phyloP scores from a whole-genome alignment of 2,329 filamentous ascomycete species.

The Stagonosporopsis tanaceti region DNA sequence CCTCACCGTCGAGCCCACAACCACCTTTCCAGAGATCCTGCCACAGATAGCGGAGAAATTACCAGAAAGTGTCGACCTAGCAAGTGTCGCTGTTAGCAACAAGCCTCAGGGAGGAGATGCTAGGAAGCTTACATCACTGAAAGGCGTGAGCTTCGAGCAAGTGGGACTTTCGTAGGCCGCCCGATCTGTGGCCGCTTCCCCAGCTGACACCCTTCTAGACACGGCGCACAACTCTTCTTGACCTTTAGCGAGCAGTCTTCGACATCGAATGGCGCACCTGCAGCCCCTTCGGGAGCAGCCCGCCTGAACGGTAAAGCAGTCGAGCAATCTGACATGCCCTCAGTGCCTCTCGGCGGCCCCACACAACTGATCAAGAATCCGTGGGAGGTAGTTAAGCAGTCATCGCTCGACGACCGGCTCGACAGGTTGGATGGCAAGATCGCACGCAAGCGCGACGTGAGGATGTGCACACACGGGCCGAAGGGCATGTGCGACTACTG shows the following conservation, averaged over 20 bases:
- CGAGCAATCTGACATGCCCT: slow-evolving; percentile 71
- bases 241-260: slow-evolving; percentile 71
- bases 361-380: slow-evolving; percentile 78
- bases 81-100: slow-evolving; percentile 66
- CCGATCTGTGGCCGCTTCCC: slow-evolving; percentile 11
- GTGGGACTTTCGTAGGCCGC: slow-evolving; percentile 64
- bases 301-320: slow-evolving; percentile 82
- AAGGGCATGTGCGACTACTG: slow-evolving; percentile 99
- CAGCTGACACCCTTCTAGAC: slow-evolving; percentile 60
- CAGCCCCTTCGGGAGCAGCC: slow-evolving; percentile 56
- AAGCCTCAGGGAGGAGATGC: slow-evolving; percentile 67
- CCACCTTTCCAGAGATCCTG: slow-evolving; percentile 71
- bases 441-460: slow-evolving; percentile 72
- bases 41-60: slow-evolving; percentile 66
- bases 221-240: slow-evolving; percentile 91
- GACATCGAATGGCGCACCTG: slow-evolving; percentile 58
- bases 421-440: slow-evolving; percentile 94
- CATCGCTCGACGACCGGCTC: slow-evolving; percentile 82
- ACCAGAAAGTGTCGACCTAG: slow-evolving; percentile 63
- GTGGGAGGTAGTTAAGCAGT: slow-evolving; percentile 92
- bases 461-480: slow-evolving; percentile 93
- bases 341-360: slow-evolving; percentile 65
- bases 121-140: slow-evolving; percentile 59
- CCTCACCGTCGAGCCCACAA: slow-evolving; percentile 76
- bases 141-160: slow-evolving; percentile 63